Base-by-base conservation (phyloP, 192 early-diverging fungal genomes). In the Backusella tuberculispora region DNA sequence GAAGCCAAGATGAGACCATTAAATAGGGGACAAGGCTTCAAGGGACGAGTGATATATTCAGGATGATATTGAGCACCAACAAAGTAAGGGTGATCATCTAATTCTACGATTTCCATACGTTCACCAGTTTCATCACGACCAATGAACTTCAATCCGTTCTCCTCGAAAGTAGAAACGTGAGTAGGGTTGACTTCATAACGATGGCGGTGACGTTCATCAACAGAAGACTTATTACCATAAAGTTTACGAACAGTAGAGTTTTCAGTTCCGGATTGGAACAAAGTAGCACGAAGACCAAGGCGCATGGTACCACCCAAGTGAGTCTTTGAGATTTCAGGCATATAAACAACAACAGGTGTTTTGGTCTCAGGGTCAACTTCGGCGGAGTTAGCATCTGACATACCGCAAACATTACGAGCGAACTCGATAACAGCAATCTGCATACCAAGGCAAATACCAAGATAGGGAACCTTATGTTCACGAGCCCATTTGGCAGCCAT, bases 291-390 rank as follows among this genome's bases (percentile, higher is more conserved):
- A 60, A 87, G 82, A 12, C 98, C 98, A 6, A 99, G 82, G 64
- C 98, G 91, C 98, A 99, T 99, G 40, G 96, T 99, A 41, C 96
- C 98, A 64, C 98, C 98, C 84, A 99, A 84, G 63, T 94, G 91
- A 37, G 94, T 93, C 73, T 89, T 92, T 72, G 90, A 90, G 82
- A 98, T 96, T 83, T 99, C 98, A 68, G 98, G 98, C 98, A 99
- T 99, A 84, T 93, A 96, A 12, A 99, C 85, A 40, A 99, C 92
- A n/a, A 95, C 92, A 17, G 90, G 90, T 40, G 87, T 86, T 7
- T 80, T 81, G 34, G 94, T 89, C 72, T 94, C 83, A 53, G 89
- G 85, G 71, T 87, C 89, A 72, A 98, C 85, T 83, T 99, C 98
- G 70, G 89, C 90, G 12, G 95, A 97, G 81, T 94, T 87, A 34